Evolutionary conservation across 257 asterid genomes (phyloP).

Genomic region (Solanum phureja): DNA sequence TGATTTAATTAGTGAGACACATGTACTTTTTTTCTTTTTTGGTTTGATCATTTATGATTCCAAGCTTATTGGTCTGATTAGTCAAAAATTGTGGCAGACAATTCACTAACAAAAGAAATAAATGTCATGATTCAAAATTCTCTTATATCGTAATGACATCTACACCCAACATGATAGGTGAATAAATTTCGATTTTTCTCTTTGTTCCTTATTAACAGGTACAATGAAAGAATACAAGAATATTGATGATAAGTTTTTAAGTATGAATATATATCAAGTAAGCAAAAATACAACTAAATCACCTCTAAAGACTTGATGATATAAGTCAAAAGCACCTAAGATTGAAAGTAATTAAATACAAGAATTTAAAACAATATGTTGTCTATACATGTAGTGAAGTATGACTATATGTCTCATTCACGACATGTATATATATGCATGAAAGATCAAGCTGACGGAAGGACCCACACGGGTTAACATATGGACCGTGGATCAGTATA

Average conservation of each 20-base stretch:
- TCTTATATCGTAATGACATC: neutral
- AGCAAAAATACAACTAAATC: neutral
- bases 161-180: neutral
- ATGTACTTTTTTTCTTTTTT: too few species aligned
- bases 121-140: neutral
- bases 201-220: neutral
- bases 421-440: neutral
- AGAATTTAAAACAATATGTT: neutral
- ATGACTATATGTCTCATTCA: neutral
- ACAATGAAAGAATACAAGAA: neutral
- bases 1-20: neutral
- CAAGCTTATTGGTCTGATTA: neutral
- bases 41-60: neutral
- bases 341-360: neutral
- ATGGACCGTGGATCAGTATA: too few species aligned
- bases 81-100: neutral
- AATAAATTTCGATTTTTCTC: neutral
- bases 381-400: too few species aligned
- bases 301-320: neutral
- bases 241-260: neutral
- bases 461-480: too few species aligned
- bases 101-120: neutral
- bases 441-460: too few species aligned
- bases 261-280: neutral
- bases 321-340: neutral